These are phyloP conservation scores for Solanum habrochaites DNA, from an alignment of 257 asterid genomes.

Conservation along the genomic window DNA sequence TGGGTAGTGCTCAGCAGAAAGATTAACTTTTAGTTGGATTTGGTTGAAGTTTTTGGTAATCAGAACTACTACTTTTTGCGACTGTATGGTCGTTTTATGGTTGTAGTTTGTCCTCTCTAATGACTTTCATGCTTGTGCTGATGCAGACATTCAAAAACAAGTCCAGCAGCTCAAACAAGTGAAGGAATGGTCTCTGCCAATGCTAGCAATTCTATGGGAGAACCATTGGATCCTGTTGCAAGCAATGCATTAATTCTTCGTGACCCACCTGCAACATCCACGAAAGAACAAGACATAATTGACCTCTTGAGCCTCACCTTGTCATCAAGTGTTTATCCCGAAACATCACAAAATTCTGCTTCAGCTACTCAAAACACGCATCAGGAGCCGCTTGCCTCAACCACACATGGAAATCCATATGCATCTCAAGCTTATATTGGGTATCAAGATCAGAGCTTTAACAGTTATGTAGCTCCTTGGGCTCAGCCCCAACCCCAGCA, in stretches of 20 bases:
- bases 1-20: not conserved
- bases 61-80: not conserved
- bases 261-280: slow-evolving; percentile 23
- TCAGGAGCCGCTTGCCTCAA: slow-evolving; percentile 20
- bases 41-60: not conserved
- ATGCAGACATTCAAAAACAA: slow-evolving; percentile 3
- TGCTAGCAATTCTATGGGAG: not conserved
- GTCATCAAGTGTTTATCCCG: slow-evolving; percentile 31
- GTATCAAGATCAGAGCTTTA: slow-evolving; percentile 28
- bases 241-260: slow-evolving; percentile 59
- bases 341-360: slow-evolving; percentile 20
- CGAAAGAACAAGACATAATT: slow-evolving; percentile 56
- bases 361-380: slow-evolving; percentile 7
- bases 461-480: slow-evolving; percentile 83
- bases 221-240: slow-evolving; percentile 2
- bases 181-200: not conserved
- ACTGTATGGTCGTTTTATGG: not conserved
- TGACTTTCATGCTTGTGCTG: not conserved
- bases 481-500: slow-evolving; percentile 19
- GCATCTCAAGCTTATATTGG: slow-evolving; percentile 30
- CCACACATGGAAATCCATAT: slow-evolving; percentile 14
- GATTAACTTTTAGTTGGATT: not conserved
- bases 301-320: slow-evolving; percentile 70
- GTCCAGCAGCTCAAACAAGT: not conserved
- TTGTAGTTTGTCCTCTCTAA: not conserved